Percentiles rank a stretch among this genome's conserved stretches.
phyloP scores from a whole-genome alignment of 805 yeast genomes.

The Starmerella gropengiesseri region DNA sequence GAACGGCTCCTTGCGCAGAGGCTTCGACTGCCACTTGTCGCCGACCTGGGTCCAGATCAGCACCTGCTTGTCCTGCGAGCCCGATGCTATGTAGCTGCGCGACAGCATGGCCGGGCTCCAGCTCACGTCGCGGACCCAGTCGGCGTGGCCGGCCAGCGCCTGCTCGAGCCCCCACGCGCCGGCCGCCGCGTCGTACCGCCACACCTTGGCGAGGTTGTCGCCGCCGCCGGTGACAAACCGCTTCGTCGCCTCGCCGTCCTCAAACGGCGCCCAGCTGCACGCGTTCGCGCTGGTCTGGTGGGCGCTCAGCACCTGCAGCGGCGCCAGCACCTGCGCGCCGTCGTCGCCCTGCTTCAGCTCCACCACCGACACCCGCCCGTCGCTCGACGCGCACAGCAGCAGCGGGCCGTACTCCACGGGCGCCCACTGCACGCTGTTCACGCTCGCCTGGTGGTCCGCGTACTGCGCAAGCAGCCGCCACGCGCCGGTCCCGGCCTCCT shows the following conservation, averaged over 20 bases:
- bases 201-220: constrained; percentile 83
- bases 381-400: constrained; percentile 80
- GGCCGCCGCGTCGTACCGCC: constrained; percentile 54
- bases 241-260: constrained; percentile 35
- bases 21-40: constrained; percentile 66
- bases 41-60: constrained; percentile 83
- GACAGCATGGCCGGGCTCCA: constrained; percentile 92
- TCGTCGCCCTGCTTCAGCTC: constrained; percentile 81
- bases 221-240: constrained; percentile 91
- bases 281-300: constrained; percentile 91
- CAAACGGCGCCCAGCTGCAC: constrained; percentile 76
- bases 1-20: constrained; percentile 66
- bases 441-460: constrained; percentile 83
- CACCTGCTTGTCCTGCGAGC: constrained; percentile 92
- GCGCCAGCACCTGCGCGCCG: constrained; percentile 31
- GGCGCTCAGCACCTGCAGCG: constrained; percentile 45
- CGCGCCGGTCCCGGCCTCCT: constrained; percentile 54
- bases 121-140: constrained; percentile 98
- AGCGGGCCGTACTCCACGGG: constrained; percentile 95
- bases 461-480: constrained; percentile 87
- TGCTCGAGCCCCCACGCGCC: constrained; percentile 62
- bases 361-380: constrained; percentile 81
- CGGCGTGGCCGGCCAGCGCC: constrained; percentile 77
- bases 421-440: constrained; percentile 91
- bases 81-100: constrained; percentile 85